Base-by-base conservation (phyloP, 2,329 filamentous ascomycete genomes). In the Penicillium glabrum region DNA sequence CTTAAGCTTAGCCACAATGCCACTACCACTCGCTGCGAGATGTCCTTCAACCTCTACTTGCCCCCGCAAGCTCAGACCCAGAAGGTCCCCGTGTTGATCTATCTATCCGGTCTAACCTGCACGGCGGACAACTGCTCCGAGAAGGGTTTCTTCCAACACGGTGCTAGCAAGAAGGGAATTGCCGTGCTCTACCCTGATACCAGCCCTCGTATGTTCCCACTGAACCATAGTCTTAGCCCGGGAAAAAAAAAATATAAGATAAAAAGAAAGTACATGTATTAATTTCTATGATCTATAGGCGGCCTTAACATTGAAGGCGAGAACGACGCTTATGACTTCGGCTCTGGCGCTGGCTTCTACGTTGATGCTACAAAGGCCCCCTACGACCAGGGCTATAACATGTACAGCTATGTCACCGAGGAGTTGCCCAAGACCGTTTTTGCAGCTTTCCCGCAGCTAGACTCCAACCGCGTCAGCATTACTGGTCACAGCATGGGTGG, bases 401-500 rank as follows among this genome's bases (percentile, higher is more conserved):
- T 99, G 95, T 92, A 98, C 81, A 86, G 83, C 61, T 99, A 99
- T 80, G 83, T 99, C 64, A 88, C 89, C n/a, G 76, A 84, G 53
- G 95, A 99, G 77, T 86, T 99, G n/a, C 93, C 93, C 1, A 78
- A 82, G 16, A 80, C 87, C 1, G 83, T 98, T 24, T 96, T 93
- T 75, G 75, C 76, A 29, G 82, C 84, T 26, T 96, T 92, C 77
- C 80, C 84, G 29, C 82, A 86, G 70, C 80, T 99, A 29, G 93
- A 98, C 74, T 69, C 75, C 0, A 76, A 69, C 27, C 83, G 88
- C 41, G 86, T 97, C 54, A 89, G 88, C 75, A 95, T 99, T 69
- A 91, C 90, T 41, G 95, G 95, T 6, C 95, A 99, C 79, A 93
- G 88, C 68, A 99, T 99, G 95, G 95, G 95, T 64, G 95, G 95